Percentiles rank a stretch among this genome's conserved stretches.
phyloP scores from a whole-genome alignment of 768 basidiomycete species.

The Tricholoma saponaceum region DNA sequence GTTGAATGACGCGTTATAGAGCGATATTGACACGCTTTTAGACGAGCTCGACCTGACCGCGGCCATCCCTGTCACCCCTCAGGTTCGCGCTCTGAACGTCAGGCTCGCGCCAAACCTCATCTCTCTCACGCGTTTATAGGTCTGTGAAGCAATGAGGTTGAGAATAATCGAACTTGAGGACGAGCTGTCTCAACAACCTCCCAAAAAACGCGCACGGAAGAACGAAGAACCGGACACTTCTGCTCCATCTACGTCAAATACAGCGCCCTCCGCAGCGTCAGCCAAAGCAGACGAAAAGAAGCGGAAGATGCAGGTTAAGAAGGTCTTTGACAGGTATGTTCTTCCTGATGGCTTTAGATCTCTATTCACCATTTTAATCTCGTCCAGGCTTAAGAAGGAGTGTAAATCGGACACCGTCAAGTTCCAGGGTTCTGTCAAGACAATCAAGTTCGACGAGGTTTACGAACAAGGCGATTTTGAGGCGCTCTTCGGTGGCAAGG shows the following conservation, averaged over 20 bases:
- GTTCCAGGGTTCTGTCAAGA: constrained; percentile 34
- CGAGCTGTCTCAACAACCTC: constrained; percentile 20
- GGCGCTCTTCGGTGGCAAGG: constrained; percentile 30
- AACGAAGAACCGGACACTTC: constrained; percentile 3
- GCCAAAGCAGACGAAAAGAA: constrained; percentile 36
- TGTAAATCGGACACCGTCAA: constrained; percentile 34
- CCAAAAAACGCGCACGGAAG: constrained; percentile 29
- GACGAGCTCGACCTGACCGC: constrained; percentile 22
- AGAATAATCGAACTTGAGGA: constrained; percentile 32
- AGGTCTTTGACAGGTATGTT: constrained; percentile 33
- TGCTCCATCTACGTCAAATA: constrained; percentile 9
- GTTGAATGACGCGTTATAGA: not conserved
- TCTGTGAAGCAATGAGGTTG: constrained; percentile 25
- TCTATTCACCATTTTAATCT: not conserved
- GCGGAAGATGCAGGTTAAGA: constrained; percentile 38
- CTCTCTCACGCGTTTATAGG: constrained; percentile 16
- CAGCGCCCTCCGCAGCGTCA: constrained; percentile 13
- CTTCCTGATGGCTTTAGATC: not conserved
- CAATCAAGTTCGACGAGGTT: constrained; percentile 37
- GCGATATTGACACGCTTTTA: constrained; percentile 6
- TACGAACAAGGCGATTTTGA: constrained; percentile 32
- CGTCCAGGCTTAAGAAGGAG: constrained; percentile 33
- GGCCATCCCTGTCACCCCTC: constrained; percentile 18
- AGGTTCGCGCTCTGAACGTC: constrained; percentile 9
- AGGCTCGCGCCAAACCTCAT: not conserved